These are phyloP conservation scores for Urtica urens DNA, from an alignment of 306 rosid species.

Conservation along the genomic window DNA sequence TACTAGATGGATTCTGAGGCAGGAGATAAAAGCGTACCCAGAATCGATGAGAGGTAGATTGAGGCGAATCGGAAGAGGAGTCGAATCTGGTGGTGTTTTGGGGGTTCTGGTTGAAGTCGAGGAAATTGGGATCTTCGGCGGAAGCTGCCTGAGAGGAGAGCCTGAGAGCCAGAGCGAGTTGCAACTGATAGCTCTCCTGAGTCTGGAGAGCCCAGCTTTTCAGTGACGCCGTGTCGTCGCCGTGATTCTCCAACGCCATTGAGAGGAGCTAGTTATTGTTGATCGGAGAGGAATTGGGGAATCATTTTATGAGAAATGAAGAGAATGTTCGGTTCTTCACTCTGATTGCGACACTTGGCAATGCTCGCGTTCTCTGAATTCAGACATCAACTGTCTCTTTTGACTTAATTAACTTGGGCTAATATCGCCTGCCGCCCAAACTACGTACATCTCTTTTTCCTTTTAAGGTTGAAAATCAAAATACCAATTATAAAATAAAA, in stretches of 20 bases:
- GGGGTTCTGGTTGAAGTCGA: conserved; percentile 1
- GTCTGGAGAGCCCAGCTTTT: conserved; percentile 8
- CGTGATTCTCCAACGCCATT: neutral
- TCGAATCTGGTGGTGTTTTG: neutral
- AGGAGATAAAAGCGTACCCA: conserved; percentile 1
- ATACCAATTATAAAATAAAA: no score
- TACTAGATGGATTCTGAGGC: neutral
- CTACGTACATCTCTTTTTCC: no score
- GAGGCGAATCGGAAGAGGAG: neutral
- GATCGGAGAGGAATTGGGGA: no score
- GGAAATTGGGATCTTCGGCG: conserved; percentile 10
- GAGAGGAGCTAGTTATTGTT: no score
- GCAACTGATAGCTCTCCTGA: conserved; percentile 12
- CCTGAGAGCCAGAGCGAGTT: conserved; percentile 9
- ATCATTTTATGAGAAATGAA: no score
- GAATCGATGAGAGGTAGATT: conserved; percentile 5
- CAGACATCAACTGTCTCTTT: no score
- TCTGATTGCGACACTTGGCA: no score
- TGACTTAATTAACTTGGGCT: no score
- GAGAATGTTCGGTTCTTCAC: no score
- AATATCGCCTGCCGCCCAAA: no score
- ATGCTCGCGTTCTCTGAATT: no score
- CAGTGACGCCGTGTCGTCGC: conserved; percentile 1
- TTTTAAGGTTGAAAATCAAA: no score
- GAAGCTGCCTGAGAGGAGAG: conserved; percentile 13